phyloP scores from a whole-genome alignment of 352 stramenopile species.

The Globisporangium ultimum region DNA sequence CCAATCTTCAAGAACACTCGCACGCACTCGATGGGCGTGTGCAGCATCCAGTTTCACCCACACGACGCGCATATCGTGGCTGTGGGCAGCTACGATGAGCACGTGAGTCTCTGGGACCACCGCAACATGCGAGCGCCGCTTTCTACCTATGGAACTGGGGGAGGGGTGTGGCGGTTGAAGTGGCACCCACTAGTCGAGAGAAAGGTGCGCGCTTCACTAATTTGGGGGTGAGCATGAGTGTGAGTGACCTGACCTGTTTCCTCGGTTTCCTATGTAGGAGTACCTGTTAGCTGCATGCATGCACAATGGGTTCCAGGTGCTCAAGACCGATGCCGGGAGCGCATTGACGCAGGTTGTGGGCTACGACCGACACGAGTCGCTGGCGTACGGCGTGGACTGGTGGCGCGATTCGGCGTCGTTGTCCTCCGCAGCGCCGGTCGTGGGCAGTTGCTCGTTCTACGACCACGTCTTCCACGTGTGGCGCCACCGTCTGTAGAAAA shows the following conservation, averaged over 20 bases:
- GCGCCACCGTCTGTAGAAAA: conserved; percentile 20
- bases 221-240: background rate
- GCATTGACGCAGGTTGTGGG: conserved; percentile 19
- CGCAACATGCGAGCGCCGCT: conserved; percentile 59
- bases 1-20: conserved; percentile 59
- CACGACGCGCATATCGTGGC: conserved; percentile 57
- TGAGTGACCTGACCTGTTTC: background rate
- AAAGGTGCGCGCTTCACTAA: conserved; percentile 29
- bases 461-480: conserved; percentile 76
- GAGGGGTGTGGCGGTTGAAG: conserved; percentile 83
- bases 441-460: conserved; percentile 83
- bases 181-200: conserved; percentile 53
- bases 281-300: conserved; percentile 78
- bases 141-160: conserved; percentile 41
- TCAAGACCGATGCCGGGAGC: conserved; percentile 18
- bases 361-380: conserved; percentile 67
- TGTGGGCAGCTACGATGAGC: conserved; percentile 84
- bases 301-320: conserved; percentile 85
- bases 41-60: conserved; percentile 83
- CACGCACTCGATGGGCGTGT: conserved; percentile 80
- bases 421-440: conserved; percentile 30
- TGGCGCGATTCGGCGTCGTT: conserved; percentile 47
- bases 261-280: conserved; percentile 27
- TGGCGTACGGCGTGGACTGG: conserved; percentile 87
- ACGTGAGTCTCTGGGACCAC: conserved; percentile 73